These are phyloP conservation scores for Trametes maxima DNA, from an alignment of 768 basidiomycete species.

Conservation along the genomic window DNA sequence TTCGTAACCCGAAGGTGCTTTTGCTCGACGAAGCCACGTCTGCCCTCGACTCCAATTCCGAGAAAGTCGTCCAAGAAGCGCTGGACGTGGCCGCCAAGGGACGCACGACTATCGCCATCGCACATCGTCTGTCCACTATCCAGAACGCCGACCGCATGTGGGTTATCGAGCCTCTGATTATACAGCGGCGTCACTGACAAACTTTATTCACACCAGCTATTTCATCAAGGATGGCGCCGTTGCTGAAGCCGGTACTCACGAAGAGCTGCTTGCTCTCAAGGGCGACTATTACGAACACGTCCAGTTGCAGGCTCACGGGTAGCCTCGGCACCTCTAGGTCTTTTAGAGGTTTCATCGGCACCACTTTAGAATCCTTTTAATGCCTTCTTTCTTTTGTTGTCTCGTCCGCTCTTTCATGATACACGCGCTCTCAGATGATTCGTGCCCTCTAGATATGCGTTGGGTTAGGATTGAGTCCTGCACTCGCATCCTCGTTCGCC, in stretches of 20 bases:
- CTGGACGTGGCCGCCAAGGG: constrained; percentile 88
- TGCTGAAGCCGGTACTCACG: constrained; percentile 86
- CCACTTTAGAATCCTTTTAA: no score
- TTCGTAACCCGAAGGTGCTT: constrained; percentile 80
- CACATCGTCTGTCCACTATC: constrained; percentile 75
- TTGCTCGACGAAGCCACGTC: constrained; percentile 83
- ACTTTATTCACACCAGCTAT: constrained; percentile 50
- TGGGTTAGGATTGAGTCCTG: no score
- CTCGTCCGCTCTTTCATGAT: no score
- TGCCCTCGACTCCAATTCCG: constrained; percentile 4
- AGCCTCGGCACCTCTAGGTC: background rate
- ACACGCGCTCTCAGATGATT: no score
- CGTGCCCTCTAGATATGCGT: no score
- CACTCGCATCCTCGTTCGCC: no score
- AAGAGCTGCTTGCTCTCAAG: constrained; percentile 65
- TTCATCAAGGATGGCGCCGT: constrained; percentile 87
- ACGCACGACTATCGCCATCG: constrained; percentile 89
- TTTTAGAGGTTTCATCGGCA: no score
- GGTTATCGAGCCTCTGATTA: constrained; percentile 29
- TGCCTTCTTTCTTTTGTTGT: no score
- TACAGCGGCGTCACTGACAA: background rate
- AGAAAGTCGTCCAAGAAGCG: constrained; percentile 83
- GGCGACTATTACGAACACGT: constrained; percentile 85
- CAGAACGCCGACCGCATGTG: constrained; percentile 37
- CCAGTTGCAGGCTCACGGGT: constrained; percentile 64